These are phyloP conservation scores for Phytophthora colocasiae DNA, from an alignment of 352 stramenopile species.

Conservation along the genomic window DNA sequence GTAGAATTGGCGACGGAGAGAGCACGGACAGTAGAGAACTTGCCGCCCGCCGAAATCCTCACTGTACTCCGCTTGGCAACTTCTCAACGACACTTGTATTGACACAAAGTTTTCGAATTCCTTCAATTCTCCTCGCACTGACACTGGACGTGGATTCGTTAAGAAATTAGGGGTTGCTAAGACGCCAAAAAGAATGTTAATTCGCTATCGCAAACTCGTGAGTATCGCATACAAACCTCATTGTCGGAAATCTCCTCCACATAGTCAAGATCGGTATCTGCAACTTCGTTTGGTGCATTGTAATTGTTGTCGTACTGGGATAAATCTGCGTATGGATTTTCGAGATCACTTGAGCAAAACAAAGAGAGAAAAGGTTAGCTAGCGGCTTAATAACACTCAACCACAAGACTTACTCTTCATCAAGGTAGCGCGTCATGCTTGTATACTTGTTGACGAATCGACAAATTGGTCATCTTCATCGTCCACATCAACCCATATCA, in stretches of 20 bases:
- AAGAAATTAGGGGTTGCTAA: constrained; percentile 15
- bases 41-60: no score
- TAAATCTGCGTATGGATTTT: constrained; percentile 51
- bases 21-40: no score
- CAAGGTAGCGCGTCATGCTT: constrained; percentile 18
- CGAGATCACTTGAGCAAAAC: constrained; percentile 35
- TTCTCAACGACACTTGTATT: no score
- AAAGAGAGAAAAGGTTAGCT: neutral
- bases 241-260: constrained; percentile 77
- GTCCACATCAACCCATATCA: constrained; percentile 17
- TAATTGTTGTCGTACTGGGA: constrained; percentile 36
- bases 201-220: neutral
- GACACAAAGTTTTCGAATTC: constrained; percentile 74
- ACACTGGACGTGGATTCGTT: constrained; percentile 25
- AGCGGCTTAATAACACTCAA: neutral
- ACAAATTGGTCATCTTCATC: constrained; percentile 31
- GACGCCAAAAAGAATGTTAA: constrained; percentile 5
- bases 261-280: constrained; percentile 35
- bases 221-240: constrained; percentile 41
- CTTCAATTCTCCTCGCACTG: constrained; percentile 48
- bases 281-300: constrained; percentile 29
- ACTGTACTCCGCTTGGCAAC: no score
- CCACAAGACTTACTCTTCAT: constrained; percentile 19
- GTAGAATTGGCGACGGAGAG: no score
- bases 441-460: constrained; percentile 46